These are phyloP conservation scores for Papiliotrema flavescens DNA, from an alignment of 1,284 basidiomycete species.

Conservation along the genomic window DNA sequence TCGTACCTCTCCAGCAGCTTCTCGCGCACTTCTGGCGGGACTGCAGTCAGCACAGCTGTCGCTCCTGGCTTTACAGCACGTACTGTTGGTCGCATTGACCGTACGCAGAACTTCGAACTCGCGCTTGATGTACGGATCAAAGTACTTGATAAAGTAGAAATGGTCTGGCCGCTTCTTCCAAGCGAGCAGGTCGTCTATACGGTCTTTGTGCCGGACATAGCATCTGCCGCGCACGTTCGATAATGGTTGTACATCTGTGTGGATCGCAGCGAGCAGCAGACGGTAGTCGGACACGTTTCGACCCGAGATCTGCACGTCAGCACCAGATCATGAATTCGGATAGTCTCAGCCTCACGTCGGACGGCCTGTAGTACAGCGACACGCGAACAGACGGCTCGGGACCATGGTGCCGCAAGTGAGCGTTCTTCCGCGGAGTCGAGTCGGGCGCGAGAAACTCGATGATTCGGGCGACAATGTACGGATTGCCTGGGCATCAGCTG, in stretches of 20 bases:
- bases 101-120: constrained; percentile 95
- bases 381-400: constrained; percentile 61
- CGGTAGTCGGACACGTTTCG: constrained; percentile 69
- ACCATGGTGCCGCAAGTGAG: background rate
- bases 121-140: constrained; percentile 96
- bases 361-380: constrained; percentile 87
- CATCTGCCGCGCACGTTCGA: constrained; percentile 86
- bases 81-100: constrained; percentile 81
- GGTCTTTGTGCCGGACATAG: constrained; percentile 88
- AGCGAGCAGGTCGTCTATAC: constrained; percentile 85
- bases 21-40: constrained; percentile 73
- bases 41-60: constrained; percentile 49
- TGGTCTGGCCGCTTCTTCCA: constrained; percentile 94
- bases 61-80: background rate
- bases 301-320: constrained; percentile 44
- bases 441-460: constrained; percentile 85
- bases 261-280: constrained; percentile 87
- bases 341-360: constrained; percentile 36
- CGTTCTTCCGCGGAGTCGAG: constrained; percentile 37
- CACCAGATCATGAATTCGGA: constrained; percentile 51
- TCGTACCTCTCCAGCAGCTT: constrained; percentile 80
- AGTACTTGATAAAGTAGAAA: constrained; percentile 90
- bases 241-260: constrained; percentile 89
- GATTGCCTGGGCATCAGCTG: constrained; percentile 52
- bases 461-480: constrained; percentile 88